Evolutionary conservation across 2,329 filamentous ascomycete genomes (phyloP), one percentile per base, ranked within the genome.

Genomic region (Claviceps sp.): DNA sequence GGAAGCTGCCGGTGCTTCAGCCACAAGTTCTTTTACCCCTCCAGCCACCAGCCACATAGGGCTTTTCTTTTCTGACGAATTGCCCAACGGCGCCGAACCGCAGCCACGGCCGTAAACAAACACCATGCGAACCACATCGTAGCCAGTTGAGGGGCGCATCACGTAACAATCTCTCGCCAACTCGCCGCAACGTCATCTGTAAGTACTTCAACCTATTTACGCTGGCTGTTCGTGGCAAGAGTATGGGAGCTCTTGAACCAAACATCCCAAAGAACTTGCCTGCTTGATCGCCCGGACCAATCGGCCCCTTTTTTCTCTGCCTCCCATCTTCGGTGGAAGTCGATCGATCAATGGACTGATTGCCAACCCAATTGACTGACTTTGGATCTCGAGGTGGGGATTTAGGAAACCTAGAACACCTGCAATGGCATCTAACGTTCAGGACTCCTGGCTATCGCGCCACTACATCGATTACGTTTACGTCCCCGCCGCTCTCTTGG

Each of bases 381-480:
- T 16, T 44, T 26, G 24, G 13, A 18, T 37, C 18, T 44, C 7
- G 40, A 48, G 45, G 50, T 38, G 18, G 50, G 38, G 38, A 26
- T 48, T 43, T 26, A 37, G 24, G 37, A 50, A 42, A 45, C 24
- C n/a, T 16, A 52, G 34, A 42, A 41, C 47, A 44, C 48, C 18
- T 37, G 56, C 52, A 52, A 65, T 62, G 60, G 54, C 64, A 53
- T 55, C 62, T 50, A 58, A 56, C 26, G 41, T 53, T 50, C 60
- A 63, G 38, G 55, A 59, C 48, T 62, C 63, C 59, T 62, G 60
- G 56, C 56, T 76, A 47, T 76, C 82, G 57, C 75, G 76, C 59
- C 75, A 82, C 62, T 88, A 85, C 64, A 70, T 91, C 64, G 81
- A 88, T 69, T 86, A 85, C 64, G 79, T 94, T 61, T 89, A 91